A percentile compares a stretch with the other conserved stretches of the same genome.
phyloP scores from a whole-genome alignment of 1,139 yeast genomes.

The Diutina ranongensis region DNA sequence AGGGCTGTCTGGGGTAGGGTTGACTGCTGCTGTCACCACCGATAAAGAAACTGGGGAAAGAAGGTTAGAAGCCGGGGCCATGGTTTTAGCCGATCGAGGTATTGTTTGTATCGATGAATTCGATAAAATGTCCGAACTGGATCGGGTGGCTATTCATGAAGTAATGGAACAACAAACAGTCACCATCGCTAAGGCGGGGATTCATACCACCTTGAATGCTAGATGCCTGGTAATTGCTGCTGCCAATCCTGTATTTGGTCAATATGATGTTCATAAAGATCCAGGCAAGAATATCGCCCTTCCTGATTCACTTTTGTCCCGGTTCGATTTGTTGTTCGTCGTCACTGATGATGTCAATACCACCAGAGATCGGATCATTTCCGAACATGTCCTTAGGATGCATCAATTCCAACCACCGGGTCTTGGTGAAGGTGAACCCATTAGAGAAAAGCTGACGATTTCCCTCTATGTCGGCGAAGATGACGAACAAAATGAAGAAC shows the following conservation, averaged over 20 bases:
- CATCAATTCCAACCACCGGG: constrained; percentile 89
- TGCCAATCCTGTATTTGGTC: constrained; percentile 96
- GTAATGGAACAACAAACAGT: constrained; percentile 99
- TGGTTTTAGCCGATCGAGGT: constrained; percentile 97
- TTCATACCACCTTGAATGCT: constrained; percentile 92
- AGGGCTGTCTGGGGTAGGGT: constrained; percentile 99
- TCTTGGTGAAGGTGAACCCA: constrained; percentile 86
- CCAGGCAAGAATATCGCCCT: constrained; percentile 95
- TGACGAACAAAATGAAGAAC: constrained; percentile 29
- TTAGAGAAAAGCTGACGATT: constrained; percentile 62
- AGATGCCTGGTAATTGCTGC: constrained; percentile 97
- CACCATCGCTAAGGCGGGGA: constrained; percentile 97
- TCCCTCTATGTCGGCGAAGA: constrained; percentile 76
- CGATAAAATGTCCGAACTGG: constrained; percentile 94
- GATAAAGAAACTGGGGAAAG: constrained; percentile 97
- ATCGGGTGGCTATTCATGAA: constrained; percentile 97
- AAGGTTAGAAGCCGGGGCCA: constrained; percentile 96
- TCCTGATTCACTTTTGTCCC: constrained; percentile 92
- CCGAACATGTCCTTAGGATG: constrained; percentile 92
- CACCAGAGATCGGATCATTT: constrained; percentile 70
- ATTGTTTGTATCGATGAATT: constrained; percentile 97
- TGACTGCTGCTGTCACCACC: constrained; percentile 96
- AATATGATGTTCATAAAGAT: constrained; percentile 90
- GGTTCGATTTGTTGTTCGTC: constrained; percentile 90
- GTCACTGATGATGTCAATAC: constrained; percentile 94